A percentile compares a stretch with the other conserved stretches of the same genome.
Evolutionary conservation across 768 basidiomycete species (phyloP).

Genomic region (Lactifluus echinatus): DNA sequence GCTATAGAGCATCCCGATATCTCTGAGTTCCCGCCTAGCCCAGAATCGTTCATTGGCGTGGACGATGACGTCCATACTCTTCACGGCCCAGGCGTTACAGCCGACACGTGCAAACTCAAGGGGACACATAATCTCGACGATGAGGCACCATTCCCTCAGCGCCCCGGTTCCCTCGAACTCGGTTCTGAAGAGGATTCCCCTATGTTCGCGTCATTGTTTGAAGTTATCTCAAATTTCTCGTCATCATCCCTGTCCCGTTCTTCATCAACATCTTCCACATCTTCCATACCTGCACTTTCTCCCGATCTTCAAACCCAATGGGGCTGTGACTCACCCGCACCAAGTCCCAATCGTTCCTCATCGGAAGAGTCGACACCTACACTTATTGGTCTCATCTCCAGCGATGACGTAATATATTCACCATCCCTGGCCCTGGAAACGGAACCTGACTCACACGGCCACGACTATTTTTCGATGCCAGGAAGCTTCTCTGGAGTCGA

Average conservation of each 20-base stretch:
- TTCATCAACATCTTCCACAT: constrained; percentile 20
- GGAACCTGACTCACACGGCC: constrained; percentile 3
- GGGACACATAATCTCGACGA: constrained; percentile 8
- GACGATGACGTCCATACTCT: background rate
- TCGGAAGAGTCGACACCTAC: constrained; percentile 5
- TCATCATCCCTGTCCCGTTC: constrained; percentile 31
- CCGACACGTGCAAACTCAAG: background rate
- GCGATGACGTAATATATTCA: constrained; percentile 3
- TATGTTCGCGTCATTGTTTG: constrained; percentile 28
- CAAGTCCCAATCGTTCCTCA: constrained; percentile 10
- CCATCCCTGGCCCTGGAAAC: background rate
- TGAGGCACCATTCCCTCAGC: background rate
- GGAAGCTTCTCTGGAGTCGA: constrained; percentile 17
- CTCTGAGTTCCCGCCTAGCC: constrained; percentile 8
- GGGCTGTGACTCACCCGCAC: constrained; percentile 1
- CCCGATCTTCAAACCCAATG: constrained; percentile 14
- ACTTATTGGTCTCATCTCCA: constrained; percentile 2
- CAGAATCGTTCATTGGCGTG: background rate
- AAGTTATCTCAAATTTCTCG: constrained; percentile 25
- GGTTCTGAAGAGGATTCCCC: constrained; percentile 27
- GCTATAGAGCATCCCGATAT: constrained; percentile 3
- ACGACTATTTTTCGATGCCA: constrained; percentile 12
- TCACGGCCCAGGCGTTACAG: background rate
- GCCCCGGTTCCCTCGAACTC: constrained; percentile 15
- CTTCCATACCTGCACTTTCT: constrained; percentile 21